Base-by-base conservation (phyloP, 2,329 filamentous ascomycete species). In the Nothophaeocryptopus gaeumannii region DNA sequence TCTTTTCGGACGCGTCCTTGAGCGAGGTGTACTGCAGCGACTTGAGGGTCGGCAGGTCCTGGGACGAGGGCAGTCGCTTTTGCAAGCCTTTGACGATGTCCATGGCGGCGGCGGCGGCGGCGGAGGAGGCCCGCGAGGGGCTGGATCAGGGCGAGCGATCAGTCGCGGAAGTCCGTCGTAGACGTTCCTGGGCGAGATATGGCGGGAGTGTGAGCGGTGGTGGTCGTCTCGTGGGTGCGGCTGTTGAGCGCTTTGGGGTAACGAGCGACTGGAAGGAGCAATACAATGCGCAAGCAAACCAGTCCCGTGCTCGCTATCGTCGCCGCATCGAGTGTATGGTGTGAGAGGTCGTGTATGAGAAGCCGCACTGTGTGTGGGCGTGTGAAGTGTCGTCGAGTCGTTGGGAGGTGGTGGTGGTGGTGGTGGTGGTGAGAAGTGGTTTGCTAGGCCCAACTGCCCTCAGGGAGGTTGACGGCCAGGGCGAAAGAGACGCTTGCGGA, bases 11-110 rank as follows among this genome's bases (percentile, higher is more conserved):
- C 31, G 69, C 63, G 44, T 72, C 57, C 65, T 68, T 51, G 67
- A 70, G 47, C 36, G 62, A 63, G 31, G 58, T 55, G 49, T 63
- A 54, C 42, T 63, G 61, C 7, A 73, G 53, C 45, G 72, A 68
- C 52, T 76, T 72, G 39, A 75, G 62, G 40, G 71, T 73, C 29
- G 75, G 72, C 29, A 73, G 58, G 46, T 65, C 64, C 49, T 72
- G 68, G 34, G 73, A 61, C 29, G 72, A 70, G 30, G 74, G 74
- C 54, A 77, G 58, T 57, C 72, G 70, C 66, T 74, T 73, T 49
- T 68, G 67, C 37, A 77, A 58, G 55, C 73, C 69, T 51, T 70
- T 66, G 45, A 74, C 58, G 52, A 72, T 63, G 41, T 73, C 70
- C 74, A 76, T 77, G 53, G 45, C 58, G 50, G 55, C 39, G 39